Conservation (phyloP, 1,284 basidiomycete species). For the Pseudozyma sp. region DNA sequence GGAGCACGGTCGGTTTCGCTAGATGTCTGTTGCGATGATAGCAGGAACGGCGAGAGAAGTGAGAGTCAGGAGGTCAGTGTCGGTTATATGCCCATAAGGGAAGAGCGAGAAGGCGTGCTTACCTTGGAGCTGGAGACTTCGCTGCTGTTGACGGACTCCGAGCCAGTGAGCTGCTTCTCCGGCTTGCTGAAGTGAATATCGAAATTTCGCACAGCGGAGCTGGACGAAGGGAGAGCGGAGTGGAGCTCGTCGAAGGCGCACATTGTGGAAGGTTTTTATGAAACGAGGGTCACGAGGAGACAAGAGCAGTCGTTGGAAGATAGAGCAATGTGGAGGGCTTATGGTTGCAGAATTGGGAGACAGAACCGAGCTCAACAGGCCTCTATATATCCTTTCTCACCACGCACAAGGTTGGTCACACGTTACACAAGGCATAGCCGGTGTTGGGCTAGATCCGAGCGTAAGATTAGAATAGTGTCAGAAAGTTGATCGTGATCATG, state of each 20-base stretch:
- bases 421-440: neutral
- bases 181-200: conserved; percentile 16
- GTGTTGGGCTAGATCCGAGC: neutral
- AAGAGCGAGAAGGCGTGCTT: neutral
- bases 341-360: neutral
- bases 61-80: neutral
- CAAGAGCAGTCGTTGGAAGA: neutral
- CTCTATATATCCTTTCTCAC: conserved; percentile 10
- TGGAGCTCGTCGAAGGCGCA: conserved; percentile 30
- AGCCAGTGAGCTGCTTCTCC: conserved; percentile 3
- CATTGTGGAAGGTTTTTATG: conserved; percentile 12
- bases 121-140: conserved; percentile 17
- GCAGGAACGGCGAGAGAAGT: neutral
- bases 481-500: conserved; percentile 9
- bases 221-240: conserved; percentile 2
- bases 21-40: conserved; percentile 13
- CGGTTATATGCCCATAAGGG: no score
- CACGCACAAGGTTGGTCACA: neutral
- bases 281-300: neutral
- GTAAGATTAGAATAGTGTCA: neutral
- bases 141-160: neutral
- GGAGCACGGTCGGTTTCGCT: conserved; percentile 12
- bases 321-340: neutral
- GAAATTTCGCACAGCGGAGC: conserved; percentile 14
- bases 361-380: neutral